These are phyloP conservation scores for Penicillium atrosanguineum DNA, from an alignment of 495 filamentous ascomycete genomes.

Conservation along the genomic window DNA sequence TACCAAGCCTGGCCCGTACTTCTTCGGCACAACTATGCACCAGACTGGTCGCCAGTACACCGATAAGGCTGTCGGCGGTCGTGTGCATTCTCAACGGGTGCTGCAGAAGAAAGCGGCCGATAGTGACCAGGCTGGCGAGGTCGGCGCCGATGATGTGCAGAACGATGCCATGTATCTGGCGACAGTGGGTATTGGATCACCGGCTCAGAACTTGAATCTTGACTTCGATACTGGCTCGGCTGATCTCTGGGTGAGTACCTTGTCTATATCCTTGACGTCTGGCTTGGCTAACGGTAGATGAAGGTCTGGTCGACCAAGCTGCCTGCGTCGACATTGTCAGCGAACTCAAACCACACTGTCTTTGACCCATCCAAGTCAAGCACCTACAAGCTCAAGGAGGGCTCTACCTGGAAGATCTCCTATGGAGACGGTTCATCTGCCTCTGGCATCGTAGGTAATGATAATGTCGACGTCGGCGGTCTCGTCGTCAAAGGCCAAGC, in stretches of 20 bases:
- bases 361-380: conserved; percentile 60
- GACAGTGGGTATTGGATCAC: conserved; percentile 64
- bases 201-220: conserved; percentile 61
- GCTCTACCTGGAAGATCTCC: conserved; percentile 63
- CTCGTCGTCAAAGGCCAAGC: conserved; percentile 65
- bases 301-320: conserved; percentile 65
- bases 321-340: conserved; percentile 32
- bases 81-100: conserved; percentile 37
- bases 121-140: conserved; percentile 48
- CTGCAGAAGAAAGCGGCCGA: conserved; percentile 51
- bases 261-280: not conserved
- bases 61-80: conserved; percentile 44
- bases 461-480: conserved; percentile 65
- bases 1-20: conserved; percentile 68
- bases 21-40: conserved; percentile 42
- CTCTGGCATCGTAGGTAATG: conserved; percentile 69
- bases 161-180: conserved; percentile 72
- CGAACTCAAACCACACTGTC: conserved; percentile 42
- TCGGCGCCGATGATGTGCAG: conserved; percentile 70
- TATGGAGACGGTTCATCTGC: conserved; percentile 73
- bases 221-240: conserved; percentile 78
- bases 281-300: not conserved
- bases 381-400: conserved; percentile 53
- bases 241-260: conserved; percentile 68
- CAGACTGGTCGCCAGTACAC: conserved; percentile 45